Percentiles rank a stretch among this genome's conserved stretches.
Conservation (phyloP, 75 land plant genomes). For the Sequoia sempervirens region DNA sequence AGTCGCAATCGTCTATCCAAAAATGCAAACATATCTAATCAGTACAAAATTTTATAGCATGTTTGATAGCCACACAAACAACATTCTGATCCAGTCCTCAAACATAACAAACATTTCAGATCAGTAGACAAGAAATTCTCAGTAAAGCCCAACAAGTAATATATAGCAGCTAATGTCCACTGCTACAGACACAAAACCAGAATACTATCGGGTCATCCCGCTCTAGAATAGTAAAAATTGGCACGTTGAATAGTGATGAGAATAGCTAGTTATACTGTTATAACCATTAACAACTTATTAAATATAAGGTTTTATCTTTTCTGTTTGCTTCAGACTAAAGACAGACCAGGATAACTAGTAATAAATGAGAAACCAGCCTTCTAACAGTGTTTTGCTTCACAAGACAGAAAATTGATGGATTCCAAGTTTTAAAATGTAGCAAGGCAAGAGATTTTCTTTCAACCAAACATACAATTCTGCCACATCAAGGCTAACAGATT, state of each 20-base stretch:
- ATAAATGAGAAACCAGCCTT: background rate
- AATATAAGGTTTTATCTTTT: background rate
- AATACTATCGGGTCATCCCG: background rate
- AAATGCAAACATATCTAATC: background rate
- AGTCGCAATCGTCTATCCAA: slow-evolving; percentile 30
- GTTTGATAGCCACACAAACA: background rate
- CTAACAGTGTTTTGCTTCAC: background rate
- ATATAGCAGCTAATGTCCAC: background rate
- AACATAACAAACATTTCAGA: background rate
- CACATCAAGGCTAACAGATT: background rate
- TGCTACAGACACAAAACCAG: background rate
- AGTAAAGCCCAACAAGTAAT: background rate
- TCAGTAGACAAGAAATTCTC: background rate
- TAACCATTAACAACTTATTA: background rate
- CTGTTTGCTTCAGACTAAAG: background rate
- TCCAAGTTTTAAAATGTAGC: background rate
- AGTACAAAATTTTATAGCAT: background rate
- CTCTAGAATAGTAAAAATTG: background rate
- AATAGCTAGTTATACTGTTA: background rate
- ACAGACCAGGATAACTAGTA: background rate
- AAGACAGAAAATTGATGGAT: background rate
- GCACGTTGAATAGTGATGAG: background rate
- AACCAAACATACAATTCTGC: background rate
- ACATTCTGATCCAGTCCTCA: background rate
- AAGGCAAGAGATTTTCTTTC: background rate